phyloP scores from a whole-genome alignment of 768 basidiomycete species.

The Lactifluus hygrophoroides region DNA sequence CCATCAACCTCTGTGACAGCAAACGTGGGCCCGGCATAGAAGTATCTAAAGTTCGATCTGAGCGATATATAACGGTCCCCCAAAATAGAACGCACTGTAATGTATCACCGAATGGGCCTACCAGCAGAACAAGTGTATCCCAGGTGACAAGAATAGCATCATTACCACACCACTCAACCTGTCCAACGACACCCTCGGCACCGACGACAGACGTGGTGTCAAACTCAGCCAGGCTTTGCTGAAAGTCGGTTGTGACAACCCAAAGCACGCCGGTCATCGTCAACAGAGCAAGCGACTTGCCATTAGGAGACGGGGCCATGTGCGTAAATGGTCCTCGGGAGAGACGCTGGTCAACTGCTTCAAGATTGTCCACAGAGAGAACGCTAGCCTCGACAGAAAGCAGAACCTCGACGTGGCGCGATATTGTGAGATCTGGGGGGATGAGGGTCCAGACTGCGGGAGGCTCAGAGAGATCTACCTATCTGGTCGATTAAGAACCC shows the following conservation, averaged over 20 bases:
- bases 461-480: slow-evolving; percentile 60
- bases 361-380: slow-evolving; percentile 79
- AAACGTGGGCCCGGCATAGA: slow-evolving; percentile 66
- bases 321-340: slow-evolving; percentile 84
- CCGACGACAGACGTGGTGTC: slow-evolving; percentile 51
- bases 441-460: slow-evolving; percentile 85
- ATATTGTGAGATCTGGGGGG: slow-evolving; percentile 82
- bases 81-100: slow-evolving; percentile 51
- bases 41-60: slow-evolving; percentile 40
- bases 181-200: slow-evolving; percentile 50
- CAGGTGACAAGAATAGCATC: slow-evolving; percentile 88
- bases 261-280: slow-evolving; percentile 66
- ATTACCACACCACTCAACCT: slow-evolving; percentile 93
- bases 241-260: slow-evolving; percentile 95
- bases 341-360: slow-evolving; percentile 80
- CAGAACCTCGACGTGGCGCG: slow-evolving; percentile 83
- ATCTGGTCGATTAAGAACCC: slow-evolving; percentile 2
- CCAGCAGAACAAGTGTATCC: slow-evolving; percentile 66
- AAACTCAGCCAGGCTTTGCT: slow-evolving; percentile 81
- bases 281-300: slow-evolving; percentile 81
- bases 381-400: slow-evolving; percentile 77
- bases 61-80: background rate
- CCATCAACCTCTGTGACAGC: slow-evolving; percentile 87
- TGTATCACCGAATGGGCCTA: slow-evolving; percentile 88
- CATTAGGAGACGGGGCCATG: slow-evolving; percentile 87